These are phyloP conservation scores for Trametes cinnabarina DNA, from an alignment of 768 basidiomycete genomes.

Conservation along the genomic window DNA sequence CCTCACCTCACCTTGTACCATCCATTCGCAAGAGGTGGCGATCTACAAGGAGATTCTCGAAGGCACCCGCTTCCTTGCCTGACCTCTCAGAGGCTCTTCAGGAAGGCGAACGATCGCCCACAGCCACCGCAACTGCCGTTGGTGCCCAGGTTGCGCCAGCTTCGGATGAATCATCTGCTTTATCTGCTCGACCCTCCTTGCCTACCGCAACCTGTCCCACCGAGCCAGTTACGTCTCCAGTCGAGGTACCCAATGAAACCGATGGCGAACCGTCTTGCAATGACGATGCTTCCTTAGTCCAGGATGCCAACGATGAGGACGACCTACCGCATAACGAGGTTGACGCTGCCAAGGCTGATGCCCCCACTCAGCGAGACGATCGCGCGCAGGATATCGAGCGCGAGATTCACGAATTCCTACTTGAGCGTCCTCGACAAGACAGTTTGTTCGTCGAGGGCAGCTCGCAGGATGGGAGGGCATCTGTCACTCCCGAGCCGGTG, in stretches of 20 bases:
- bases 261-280: too few species aligned
- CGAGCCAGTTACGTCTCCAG: neutral
- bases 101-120: slow-evolving; percentile 11
- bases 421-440: slow-evolving; percentile 5
- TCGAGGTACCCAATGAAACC: too few species aligned
- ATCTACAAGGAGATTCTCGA: slow-evolving; percentile 34
- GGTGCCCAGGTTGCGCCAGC: neutral
- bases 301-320: too few species aligned
- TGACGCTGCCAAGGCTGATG: neutral
- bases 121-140: slow-evolving; percentile 14
- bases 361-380: neutral
- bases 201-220: neutral
- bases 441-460: slow-evolving; percentile 15
- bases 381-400: slow-evolving; percentile 16
- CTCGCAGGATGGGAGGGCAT: slow-evolving; percentile 7
- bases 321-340: too few species aligned
- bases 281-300: too few species aligned
- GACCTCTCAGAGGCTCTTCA: slow-evolving; percentile 18
- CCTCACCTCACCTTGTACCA: neutral
- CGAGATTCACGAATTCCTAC: slow-evolving; percentile 23
- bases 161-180: neutral
- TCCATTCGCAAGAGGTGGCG: slow-evolving; percentile 31
- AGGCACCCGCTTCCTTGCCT: slow-evolving; percentile 20
- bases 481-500: neutral
- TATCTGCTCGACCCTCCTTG: neutral